Evolutionary conservation across 805 yeast species (phyloP).

Genomic region (Nakazawaea pomicola): DNA sequence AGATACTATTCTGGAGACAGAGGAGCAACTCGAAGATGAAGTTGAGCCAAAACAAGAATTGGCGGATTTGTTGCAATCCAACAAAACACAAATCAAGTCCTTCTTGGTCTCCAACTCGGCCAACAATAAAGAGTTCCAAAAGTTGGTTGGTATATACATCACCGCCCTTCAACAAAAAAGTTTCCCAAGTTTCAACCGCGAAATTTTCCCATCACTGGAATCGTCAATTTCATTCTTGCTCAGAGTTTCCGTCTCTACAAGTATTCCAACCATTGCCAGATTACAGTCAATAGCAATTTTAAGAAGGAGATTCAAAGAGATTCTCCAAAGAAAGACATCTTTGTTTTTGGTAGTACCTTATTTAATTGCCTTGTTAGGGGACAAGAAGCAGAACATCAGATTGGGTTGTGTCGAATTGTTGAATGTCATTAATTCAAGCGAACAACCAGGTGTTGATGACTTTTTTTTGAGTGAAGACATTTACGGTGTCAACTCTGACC

Average conservation of each 20-base stretch:
- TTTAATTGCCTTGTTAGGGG: constrained; percentile 48
- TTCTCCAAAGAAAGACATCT: constrained; percentile 25
- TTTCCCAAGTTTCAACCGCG: constrained; percentile 22
- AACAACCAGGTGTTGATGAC: constrained; percentile 28
- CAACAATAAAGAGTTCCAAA: constrained; percentile 35
- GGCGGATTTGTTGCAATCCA: constrained; percentile 14
- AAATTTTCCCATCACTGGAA: constrained; percentile 34
- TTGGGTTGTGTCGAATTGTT: constrained; percentile 33
- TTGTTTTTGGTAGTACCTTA: constrained; percentile 57
- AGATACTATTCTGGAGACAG: constrained; percentile 15
- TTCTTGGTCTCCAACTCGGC: constrained; percentile 28
- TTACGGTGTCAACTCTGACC: constrained; percentile 47
- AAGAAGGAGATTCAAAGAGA: constrained; percentile 28
- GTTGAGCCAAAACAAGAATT: constrained; percentile 21
- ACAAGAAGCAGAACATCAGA: constrained; percentile 48
- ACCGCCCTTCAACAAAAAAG: constrained; percentile 32
- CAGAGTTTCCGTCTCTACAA: constrained; percentile 51
- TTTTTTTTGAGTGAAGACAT: constrained; percentile 49
- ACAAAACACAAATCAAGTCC: constrained; percentile 20
- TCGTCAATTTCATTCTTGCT: constrained; percentile 52
- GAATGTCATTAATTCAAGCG: constrained; percentile 31
- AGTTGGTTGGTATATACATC: constrained; percentile 37
- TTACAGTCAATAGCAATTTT: constrained; percentile 41
- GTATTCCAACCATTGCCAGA: constrained; percentile 56
- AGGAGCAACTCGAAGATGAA: constrained; percentile 24